Evolutionary conservation across 306 rosid species (phyloP), one percentile per base, ranked within the genome.

Genomic region (Parietaria judaica): DNA sequence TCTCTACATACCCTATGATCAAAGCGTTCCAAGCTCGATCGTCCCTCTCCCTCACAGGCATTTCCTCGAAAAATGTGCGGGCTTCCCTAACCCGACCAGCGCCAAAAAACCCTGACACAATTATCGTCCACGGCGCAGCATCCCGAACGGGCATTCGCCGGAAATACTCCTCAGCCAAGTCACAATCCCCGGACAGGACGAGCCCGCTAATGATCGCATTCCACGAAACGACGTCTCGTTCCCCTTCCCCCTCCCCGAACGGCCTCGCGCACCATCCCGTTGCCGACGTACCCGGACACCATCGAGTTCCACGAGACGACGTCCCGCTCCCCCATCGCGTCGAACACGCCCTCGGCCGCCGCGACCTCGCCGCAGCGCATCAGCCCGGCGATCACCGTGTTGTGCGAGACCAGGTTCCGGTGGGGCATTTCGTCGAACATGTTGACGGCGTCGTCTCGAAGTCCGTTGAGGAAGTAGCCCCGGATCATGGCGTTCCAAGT

Each of bases 401-500:
- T 82, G 39, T 79, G 69, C 4, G 82, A 79, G 37, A 78, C 72
- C 38, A 68, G 36, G 58, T 79, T 81, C 36, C 76, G 51, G 36
- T 70, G 71, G 0, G 74, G 74, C 82, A 76, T 79, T 58, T 35
- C 54, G 10, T 67, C 47, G 57, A 79, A 76, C 46, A 79, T 31
- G 31, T 17, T 15, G 17, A 79, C n/a, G 0, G 78, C 84, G 38
- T 64, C 43, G 10, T 54, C 58, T 5, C 10, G 16, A 31, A 17
- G 14, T 31, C 74, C 60, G 14, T 82, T 70, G 12, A 66, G 9
- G 44, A 76, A 79, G 36, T 67, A 79, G 45, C 81, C 84, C 0
- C 84, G 78, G 54, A 82, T 57, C 82, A 79, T 79, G 1, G 84
- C 74, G 15, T 82, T 82, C 78, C 78, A 82, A 0, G 84, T 76